Evolutionary conservation across 805 yeast genomes (phyloP), one percentile per base, ranked within the genome.

Genomic region (Candida sanyiensis): DNA sequence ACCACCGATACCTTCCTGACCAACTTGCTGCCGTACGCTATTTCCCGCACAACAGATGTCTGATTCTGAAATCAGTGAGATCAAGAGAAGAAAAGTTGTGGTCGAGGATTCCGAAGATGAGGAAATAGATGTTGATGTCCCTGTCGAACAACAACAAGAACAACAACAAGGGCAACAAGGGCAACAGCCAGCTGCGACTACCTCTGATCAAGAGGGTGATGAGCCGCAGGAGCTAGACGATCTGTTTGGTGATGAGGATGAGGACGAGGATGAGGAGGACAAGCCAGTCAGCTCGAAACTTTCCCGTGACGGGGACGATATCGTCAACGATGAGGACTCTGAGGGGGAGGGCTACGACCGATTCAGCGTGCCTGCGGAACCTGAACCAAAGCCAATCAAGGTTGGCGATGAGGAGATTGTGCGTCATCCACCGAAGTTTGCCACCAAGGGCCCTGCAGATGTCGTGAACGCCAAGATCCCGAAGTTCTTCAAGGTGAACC

Each of bases 401-500:
- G 58, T 61, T 54, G 54, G 67, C 48, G 57, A 61, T 63, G 54
- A 83, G 70, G 46, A 73, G 72, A 56, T 64, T 39, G 58, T 71
- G 7, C 74, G 69, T 40, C 56, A 54, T 16, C 61, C 65, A 5
- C 49, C 54, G 10, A 61, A 60, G 15, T 52, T 54, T 13, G 58
- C 64, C 2, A 56, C 55, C 52, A 45, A 71, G 53, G 28, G 32
- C 9, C 55, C 63, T 39, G 26, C 62, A 42, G 28, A 66, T 53
- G 48, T 70, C 49, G 55, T 68, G 57, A 62, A 63, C 45, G 74
- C 83, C 36, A 81, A 83, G 45, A 64, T 89, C 44, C 98, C 98
- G 2, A 80, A 86, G 16, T 90, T 85, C 52, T 63, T 93, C 42
- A 77, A 75, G 38, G 77, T 89, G 24, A 94, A 88, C 44, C 83